phyloP scores from a whole-genome alignment of 2,329 filamentous ascomycete genomes.

The Xylaria sp. region DNA sequence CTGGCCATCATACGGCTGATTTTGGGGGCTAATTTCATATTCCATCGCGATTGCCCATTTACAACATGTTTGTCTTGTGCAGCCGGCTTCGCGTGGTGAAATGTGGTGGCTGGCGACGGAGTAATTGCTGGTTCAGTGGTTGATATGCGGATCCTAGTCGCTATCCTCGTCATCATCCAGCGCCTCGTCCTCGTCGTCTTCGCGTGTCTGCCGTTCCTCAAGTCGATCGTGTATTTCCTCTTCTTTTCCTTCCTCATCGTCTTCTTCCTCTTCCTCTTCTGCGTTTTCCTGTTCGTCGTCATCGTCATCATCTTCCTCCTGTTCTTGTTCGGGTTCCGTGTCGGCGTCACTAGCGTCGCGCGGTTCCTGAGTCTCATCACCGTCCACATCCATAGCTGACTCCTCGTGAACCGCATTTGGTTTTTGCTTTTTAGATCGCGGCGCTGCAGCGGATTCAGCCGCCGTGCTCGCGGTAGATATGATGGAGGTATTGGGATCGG shows the following conservation, averaged over 20 bases:
- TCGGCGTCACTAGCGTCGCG: constrained; percentile 55
- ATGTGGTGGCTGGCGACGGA: not conserved
- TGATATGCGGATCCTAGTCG: constrained; percentile 54
- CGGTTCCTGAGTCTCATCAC: constrained; percentile 49
- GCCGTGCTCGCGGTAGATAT: constrained; percentile 43
- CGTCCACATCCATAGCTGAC: constrained; percentile 60
- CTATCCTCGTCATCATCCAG: constrained; percentile 70
- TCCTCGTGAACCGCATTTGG: constrained; percentile 52
- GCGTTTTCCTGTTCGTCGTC: constrained; percentile 66
- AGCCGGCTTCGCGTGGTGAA: not conserved
- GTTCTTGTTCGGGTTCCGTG: constrained; percentile 57
- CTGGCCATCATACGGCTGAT: not conserved
- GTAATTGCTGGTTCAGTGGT: not conserved
- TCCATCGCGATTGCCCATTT: not conserved
- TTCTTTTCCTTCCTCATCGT: constrained; percentile 58
- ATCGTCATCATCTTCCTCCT: constrained; percentile 62
- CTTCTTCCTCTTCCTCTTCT: constrained; percentile 61
- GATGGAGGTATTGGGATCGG: constrained; percentile 51
- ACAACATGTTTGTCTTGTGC: constrained; percentile 4
- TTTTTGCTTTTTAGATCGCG: constrained; percentile 54
- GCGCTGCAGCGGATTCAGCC: constrained; percentile 39
- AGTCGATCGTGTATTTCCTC: constrained; percentile 48
- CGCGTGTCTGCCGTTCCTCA: constrained; percentile 26
- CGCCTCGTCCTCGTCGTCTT: constrained; percentile 71
- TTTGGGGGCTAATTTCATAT: not conserved